Percentiles rank a stretch among this genome's conserved stretches.
Evolutionary conservation across 352 stramenopile species (phyloP).

Genomic region (Globisporangium perplexum): DNA sequence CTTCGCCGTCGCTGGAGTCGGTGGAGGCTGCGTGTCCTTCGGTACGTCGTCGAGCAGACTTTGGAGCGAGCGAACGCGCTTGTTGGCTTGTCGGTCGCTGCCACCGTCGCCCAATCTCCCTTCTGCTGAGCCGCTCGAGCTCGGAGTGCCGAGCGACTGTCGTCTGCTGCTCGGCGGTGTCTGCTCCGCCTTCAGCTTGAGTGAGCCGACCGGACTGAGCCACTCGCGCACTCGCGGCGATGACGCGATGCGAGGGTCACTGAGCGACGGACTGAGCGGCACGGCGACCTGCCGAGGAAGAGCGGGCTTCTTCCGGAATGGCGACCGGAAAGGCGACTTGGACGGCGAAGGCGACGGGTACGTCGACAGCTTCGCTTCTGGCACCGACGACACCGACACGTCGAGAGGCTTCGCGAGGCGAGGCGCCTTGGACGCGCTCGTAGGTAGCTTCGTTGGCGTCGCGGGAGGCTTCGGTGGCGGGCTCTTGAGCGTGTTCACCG

Average conservation of each 20-base stretch:
- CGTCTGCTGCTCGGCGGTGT: conserved; percentile 28
- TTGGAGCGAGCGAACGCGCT: conserved; percentile 74
- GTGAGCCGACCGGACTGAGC: conserved; percentile 51
- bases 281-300: conserved; percentile 24
- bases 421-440: conserved; percentile 37
- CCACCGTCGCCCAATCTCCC: conserved; percentile 10
- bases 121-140: conserved; percentile 12
- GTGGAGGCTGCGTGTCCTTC: conserved; percentile 20
- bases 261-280: conserved; percentile 16
- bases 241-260: conserved; percentile 9
- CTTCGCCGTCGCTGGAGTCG: conserved; percentile 11
- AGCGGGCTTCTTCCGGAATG: conserved; percentile 67
- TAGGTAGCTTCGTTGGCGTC: conserved; percentile 31
- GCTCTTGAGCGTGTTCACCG: conserved; percentile 63
- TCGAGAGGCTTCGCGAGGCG: conserved; percentile 41
- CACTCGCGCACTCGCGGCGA: conserved; percentile 46
- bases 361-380: conserved; percentile 28
- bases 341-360: conserved; percentile 44
- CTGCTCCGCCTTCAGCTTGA: conserved; percentile 20
- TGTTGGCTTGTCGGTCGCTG: conserved; percentile 33
- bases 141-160: conserved; percentile 13
- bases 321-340: conserved; percentile 69
- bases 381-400: conserved; percentile 31
- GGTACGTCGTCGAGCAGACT: conserved; percentile 66
- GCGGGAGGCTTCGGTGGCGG: conserved; percentile 28